phyloP scores from a whole-genome alignment of 2,329 filamentous ascomycete species.

The Exophiala spinifera region DNA sequence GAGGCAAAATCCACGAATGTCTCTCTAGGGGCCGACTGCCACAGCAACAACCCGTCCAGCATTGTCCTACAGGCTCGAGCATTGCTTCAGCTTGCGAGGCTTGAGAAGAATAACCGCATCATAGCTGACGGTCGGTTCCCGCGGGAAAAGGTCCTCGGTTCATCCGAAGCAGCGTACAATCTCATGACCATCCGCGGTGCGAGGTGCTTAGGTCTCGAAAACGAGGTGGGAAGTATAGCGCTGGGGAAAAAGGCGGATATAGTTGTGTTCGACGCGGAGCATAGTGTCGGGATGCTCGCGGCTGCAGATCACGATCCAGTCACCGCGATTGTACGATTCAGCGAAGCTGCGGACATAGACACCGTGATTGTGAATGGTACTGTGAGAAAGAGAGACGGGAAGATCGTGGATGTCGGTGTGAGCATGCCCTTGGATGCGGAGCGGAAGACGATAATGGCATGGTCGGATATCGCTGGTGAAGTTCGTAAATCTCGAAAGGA shows the following conservation, averaged over 20 bases:
- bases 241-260: constrained; percentile 50
- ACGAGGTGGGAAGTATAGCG: constrained; percentile 45
- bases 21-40: constrained; percentile 35
- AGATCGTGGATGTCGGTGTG: constrained; percentile 8
- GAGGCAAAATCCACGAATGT: constrained; percentile 16
- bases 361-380: constrained; percentile 45
- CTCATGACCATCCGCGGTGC: constrained; percentile 50
- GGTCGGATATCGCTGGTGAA: constrained; percentile 10
- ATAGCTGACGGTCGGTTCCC: constrained; percentile 29
- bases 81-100: constrained; percentile 33
- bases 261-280: constrained; percentile 44
- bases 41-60: constrained; percentile 32
- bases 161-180: constrained; percentile 48
- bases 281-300: constrained; percentile 42
- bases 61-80: constrained; percentile 32
- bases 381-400: constrained; percentile 37
- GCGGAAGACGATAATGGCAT: constrained; percentile 3
- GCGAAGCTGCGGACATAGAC: constrained; percentile 41
- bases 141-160: constrained; percentile 30
- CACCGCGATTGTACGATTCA: constrained; percentile 45
- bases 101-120: constrained; percentile 32
- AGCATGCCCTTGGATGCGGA: not conserved
- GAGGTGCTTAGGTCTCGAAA: constrained; percentile 41
- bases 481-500: constrained; percentile 21
- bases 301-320: constrained; percentile 43